Base-by-base conservation (phyloP, 192 early-diverging fungal species). In the Diversispora epigaea region DNA sequence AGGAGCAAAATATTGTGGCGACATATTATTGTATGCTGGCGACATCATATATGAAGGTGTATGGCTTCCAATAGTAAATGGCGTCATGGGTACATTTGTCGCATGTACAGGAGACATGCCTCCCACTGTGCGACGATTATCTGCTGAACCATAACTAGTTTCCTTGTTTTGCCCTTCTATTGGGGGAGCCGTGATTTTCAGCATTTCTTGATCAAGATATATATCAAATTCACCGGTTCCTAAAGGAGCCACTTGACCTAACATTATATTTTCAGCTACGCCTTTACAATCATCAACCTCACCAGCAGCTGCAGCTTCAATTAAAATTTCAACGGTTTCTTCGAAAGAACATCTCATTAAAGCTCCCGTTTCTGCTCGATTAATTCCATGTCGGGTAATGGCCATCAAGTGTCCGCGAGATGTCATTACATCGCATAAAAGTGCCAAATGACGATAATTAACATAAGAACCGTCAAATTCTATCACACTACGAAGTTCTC, bases 321-420 rank as follows among this genome's bases (percentile, higher is more conserved):
- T 92, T 75, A 99, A 87, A 80, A 98, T 91, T 84, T 99, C 97
- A 0, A 99, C 97, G 0, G 97, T 98, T 84, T 99, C 97, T 84
- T 99, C 97, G 68, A 99, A 99, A 10, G 97, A 96, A 70, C 93
- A 93, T 49, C 96, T 89, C 86, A 96, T 95, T 60, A 99, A 83
- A 10, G 93, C 95, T 58, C 95, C 95, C 2, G 95, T 92, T 76
- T 96, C 95, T 17, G 95, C 91, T 50, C 96, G 89, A 82, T 97
- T 99, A 80, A 99, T 99, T 79, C 97, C 97, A 76, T 98, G 96
- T 62, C 97, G 92, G 3, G 96, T 96, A 77, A 99, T 99, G 32
- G 97, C 93, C 89, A 96, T 98, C 76, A 99, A 79, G 60, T 88
- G 84, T 61, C 97, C 97, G 32, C 92, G 88, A 45, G 94, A 89